Conservation (phyloP, 805 yeast genomes). For the Scheffersomyces amazonensis region DNA sequence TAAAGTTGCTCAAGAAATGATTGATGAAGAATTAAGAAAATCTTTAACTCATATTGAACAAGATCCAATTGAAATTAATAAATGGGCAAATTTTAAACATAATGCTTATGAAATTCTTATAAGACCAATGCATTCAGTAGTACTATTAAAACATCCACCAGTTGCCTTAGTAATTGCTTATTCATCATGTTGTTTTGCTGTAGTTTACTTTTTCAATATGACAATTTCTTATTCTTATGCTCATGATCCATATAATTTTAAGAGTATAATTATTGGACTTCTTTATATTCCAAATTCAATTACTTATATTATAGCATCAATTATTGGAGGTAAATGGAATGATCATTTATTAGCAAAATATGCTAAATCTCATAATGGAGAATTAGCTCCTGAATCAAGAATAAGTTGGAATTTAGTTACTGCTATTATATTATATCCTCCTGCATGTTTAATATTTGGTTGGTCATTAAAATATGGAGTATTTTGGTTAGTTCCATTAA, state of each 20-base stretch:
- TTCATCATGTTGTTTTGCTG: slow-evolving; percentile 70
- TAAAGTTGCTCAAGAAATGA: slow-evolving; percentile 17
- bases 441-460: slow-evolving; percentile 70
- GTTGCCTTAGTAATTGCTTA: slow-evolving; percentile 63
- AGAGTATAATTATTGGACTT: slow-evolving; percentile 64
- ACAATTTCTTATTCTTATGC: slow-evolving; percentile 64
- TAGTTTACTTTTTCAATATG: slow-evolving; percentile 71
- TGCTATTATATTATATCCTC: slow-evolving; percentile 62
- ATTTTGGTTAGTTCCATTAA: slow-evolving; percentile 76
- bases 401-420: slow-evolving; percentile 68
- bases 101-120: slow-evolving; percentile 46
- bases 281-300: slow-evolving; percentile 82
- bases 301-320: slow-evolving; percentile 69
- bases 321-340: slow-evolving; percentile 80
- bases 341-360: slow-evolving; percentile 55
- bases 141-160: slow-evolving; percentile 68
- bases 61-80: not conserved
- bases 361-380: slow-evolving; percentile 59
- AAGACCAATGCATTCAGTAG: slow-evolving; percentile 61
- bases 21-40: slow-evolving; percentile 18
- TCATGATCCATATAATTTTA: slow-evolving; percentile 66
- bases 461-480: slow-evolving; percentile 70
- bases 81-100: slow-evolving; percentile 16
- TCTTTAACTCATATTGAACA: slow-evolving; percentile 4
- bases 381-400: slow-evolving; percentile 71